These are phyloP conservation scores for Neonectria magnoliae DNA, from an alignment of 2,329 filamentous ascomycete species.

Conservation along the genomic window DNA sequence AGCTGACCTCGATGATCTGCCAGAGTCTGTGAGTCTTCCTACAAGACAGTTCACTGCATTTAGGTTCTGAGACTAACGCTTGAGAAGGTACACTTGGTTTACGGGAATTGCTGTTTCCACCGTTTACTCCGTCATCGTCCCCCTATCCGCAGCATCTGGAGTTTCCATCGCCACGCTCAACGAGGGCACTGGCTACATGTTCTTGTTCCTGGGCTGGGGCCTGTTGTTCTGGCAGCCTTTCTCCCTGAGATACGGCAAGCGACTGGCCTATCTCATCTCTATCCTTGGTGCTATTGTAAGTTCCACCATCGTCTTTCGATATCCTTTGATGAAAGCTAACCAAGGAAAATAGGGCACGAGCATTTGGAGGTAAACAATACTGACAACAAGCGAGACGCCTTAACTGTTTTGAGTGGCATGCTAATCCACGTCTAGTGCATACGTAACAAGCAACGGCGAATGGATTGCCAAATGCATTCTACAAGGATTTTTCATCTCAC, in stretches of 20 bases:
- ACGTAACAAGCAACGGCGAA: slow-evolving; percentile 51
- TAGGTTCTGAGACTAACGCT: not conserved
- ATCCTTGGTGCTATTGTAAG: slow-evolving; percentile 45
- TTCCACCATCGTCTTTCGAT: not conserved
- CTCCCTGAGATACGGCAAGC: slow-evolving; percentile 57
- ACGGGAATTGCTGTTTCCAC: slow-evolving; percentile 53
- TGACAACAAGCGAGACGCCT: fast-evolving
- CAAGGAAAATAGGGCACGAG: slow-evolving; percentile 27
- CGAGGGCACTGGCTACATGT: slow-evolving; percentile 54
- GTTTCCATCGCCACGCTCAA: slow-evolving; percentile 50
- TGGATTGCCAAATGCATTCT: slow-evolving; percentile 59
- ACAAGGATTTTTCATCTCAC: slow-evolving; percentile 55
- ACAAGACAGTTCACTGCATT: not conserved
- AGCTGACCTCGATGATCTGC: slow-evolving; percentile 41
- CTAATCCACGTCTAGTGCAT: slow-evolving; percentile 39
- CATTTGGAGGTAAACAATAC: slow-evolving; percentile 36
- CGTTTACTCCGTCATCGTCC: slow-evolving; percentile 52
- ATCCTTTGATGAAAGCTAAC: not conserved
- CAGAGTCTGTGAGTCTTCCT: slow-evolving; percentile 41
- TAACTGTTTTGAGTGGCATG: not conserved
- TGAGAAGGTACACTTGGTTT: slow-evolving; percentile 50
- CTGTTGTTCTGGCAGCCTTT: slow-evolving; percentile 60
- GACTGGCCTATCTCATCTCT: slow-evolving; percentile 51
- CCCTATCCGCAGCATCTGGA: slow-evolving; percentile 46
- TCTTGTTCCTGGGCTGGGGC: slow-evolving; percentile 57